Base-by-base conservation (phyloP, 1,284 basidiomycete species). In the Mycosarcoma mackinlayi region DNA sequence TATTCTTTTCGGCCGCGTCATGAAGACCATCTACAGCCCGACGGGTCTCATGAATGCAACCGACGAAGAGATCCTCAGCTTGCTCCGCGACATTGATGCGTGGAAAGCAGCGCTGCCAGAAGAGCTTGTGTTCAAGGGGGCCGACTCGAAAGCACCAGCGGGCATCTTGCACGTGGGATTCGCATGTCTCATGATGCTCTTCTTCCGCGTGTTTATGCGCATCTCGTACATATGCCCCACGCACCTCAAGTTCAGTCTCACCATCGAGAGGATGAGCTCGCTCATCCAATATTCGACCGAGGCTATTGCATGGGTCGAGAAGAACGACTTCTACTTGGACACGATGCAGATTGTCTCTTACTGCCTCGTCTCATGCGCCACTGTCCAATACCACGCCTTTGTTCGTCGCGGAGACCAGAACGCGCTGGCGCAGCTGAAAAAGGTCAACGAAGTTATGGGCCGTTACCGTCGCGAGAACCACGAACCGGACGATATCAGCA, bases 401-500 rank as follows among this genome's bases (percentile, higher is more conserved):
- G 58, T 79, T 18, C 71, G 77, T 23, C 59, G 77, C 18, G 71
- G 71, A 13, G 77, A 79, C 25, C 57, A 65, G 28, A 61, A 70
- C 19, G 76, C 73, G 0, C 62, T 69, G 30, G 45, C 42, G 9
- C 63, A 66, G 35, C 66, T 79, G 16, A 49, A 47, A 25, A 75
- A 70, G 63, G 55, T 69, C 40, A 66, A 67, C 52, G 66, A 71
- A 6, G 34, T 65, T 33, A 39, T 70, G 51, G 54, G 33, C 18
- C 54, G 66, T 37, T 67, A 61, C 53, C 67, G 59, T 50, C 53
- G 52, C 28, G 71, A 79, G 62, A 80, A 78, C 10, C 68, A 70
- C 69, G 79, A 78, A 62, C 73, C 60, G 23, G 75, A 85, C 90
- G 93, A 28, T 92, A 30, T 52, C 11, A 53, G 61, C 56, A 92